A percentile compares a stretch with the other conserved stretches of the same genome.
phyloP scores from a whole-genome alignment of 1,139 yeast genomes.

The Candida neerlandica region DNA sequence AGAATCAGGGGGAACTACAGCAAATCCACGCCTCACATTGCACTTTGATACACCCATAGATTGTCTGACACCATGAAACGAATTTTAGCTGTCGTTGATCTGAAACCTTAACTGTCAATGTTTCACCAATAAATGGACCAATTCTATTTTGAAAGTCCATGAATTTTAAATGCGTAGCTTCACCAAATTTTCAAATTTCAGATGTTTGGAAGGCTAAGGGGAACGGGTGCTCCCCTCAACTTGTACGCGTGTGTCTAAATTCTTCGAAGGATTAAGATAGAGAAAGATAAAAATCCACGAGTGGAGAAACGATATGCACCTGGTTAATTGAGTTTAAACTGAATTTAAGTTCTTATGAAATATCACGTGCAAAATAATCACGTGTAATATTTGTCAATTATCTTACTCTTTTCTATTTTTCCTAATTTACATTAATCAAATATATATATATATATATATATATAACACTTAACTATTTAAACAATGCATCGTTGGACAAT shows the following conservation, averaged over 20 bases:
- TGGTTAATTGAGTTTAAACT: neutral
- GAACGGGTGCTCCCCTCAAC: neutral
- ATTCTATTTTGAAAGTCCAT: neutral
- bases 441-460: neutral
- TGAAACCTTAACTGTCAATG: neutral
- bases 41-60: no score
- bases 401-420: neutral
- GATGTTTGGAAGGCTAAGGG: neutral
- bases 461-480: conserved; percentile 44
- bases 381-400: no score
- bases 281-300: neutral
- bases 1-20: neutral
- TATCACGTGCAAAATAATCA: no score
- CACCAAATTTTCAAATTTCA: neutral
- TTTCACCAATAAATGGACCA: neutral
- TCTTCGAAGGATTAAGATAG: neutral
- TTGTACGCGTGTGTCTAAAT: neutral
- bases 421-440: neutral
- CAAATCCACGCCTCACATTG: no score
- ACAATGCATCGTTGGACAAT: conserved; percentile 74
- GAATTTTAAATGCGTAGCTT: neutral
- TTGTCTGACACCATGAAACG: no score
- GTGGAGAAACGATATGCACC: neutral
- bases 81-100: no score
- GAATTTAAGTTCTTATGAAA: no score